Base-by-base conservation (phyloP, 495 filamentous ascomycete genomes). In the Aspergillus sclerotiicarbonarius region DNA sequence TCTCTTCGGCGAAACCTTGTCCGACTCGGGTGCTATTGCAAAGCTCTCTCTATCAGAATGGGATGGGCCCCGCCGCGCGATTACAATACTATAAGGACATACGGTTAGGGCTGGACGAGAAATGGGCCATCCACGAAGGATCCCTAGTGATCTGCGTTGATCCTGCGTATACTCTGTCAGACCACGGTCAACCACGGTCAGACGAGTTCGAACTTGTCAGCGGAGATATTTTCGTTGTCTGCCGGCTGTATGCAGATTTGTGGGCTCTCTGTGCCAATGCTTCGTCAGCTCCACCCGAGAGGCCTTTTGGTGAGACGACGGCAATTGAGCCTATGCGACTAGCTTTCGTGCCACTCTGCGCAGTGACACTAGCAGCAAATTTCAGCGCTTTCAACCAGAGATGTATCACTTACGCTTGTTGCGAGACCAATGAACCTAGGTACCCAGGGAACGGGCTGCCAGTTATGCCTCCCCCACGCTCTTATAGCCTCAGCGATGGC, bases 261-360 rank as follows among this genome's bases (percentile, higher is more conserved):
- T 72, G 70, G 70, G 67, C 70, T 25, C 63, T 70, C 3, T 72
- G 70, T 61, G 57, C 51, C n/a, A 68, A 65, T 43, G 50, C 64
- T 19, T 66, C 64, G 8, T 65, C 63, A 29, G 25, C 30, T 21
- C 8, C 33, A 3, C 41, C 48, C 29, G 58, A 58, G 7, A 47
- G 29, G 6, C 12, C 44, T 18, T 16, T 12, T 6, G 35, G 43
- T 30, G 55, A 43, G 1, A 6, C 19, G 21, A 32, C 20, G 8
- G 10, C 37, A 13, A 51, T 33, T 2, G 15, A 49, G 35, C 44
- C 43, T 21, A 32, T 48, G 20, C 48, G 56, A 31, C 45, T 71
- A 43, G 67, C 54, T 20, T 73, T 73, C 52, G 56, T 73, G 44
- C 70, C 70, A 8, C 60, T 73, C 15, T 73, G 70, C 44, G 63